Percentiles rank a stretch among this genome's conserved stretches.
Conservation (phyloP, 2,329 filamentous ascomycete genomes). For the Alternaria sp. region DNA sequence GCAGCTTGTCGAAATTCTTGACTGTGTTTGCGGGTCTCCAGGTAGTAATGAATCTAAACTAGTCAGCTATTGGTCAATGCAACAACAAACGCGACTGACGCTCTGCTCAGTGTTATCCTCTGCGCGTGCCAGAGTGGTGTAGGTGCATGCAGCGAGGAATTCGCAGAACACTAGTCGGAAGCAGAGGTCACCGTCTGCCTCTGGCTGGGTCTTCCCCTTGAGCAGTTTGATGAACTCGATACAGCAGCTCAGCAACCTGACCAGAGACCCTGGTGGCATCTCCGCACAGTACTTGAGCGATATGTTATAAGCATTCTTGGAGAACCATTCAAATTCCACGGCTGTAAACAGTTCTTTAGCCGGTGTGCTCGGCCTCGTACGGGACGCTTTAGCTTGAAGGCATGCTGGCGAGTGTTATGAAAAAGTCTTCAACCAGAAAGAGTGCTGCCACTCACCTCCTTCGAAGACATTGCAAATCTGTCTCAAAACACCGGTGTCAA, state of each 20-base stretch:
- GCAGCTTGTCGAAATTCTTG: slow-evolving; percentile 63
- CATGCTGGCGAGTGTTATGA: slow-evolving; percentile 42
- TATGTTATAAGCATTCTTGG: slow-evolving; percentile 81
- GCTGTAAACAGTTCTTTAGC: slow-evolving; percentile 61
- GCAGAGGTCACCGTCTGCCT: slow-evolving; percentile 56
- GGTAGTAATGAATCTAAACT: slow-evolving; percentile 67
- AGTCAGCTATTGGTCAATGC: slow-evolving; percentile 38
- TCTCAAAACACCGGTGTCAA: slow-evolving; percentile 39
- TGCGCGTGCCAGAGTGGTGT: slow-evolving; percentile 58
- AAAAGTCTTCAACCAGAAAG: too few relatives aligned
- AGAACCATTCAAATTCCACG: slow-evolving; percentile 83
- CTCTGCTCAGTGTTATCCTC: slow-evolving; percentile 52
- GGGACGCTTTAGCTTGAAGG: slow-evolving; percentile 54
- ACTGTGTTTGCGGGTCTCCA: slow-evolving; percentile 67
- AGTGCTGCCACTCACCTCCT: slow-evolving; percentile 23
- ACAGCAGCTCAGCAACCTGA: slow-evolving; percentile 63
- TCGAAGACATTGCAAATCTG: slow-evolving; percentile 67
- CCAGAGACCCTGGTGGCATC: slow-evolving; percentile 63
- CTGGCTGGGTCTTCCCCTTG: slow-evolving; percentile 30
- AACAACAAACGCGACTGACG: slow-evolving; percentile 42
- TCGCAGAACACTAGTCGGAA: slow-evolving; percentile 73
- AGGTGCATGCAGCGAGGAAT: slow-evolving; percentile 66
- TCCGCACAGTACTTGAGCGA: slow-evolving; percentile 69
- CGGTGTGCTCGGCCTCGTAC: slow-evolving; percentile 54
- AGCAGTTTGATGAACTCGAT: slow-evolving; percentile 55